phyloP scores from a whole-genome alignment of 257 asterid species.

The Forsythia viridissima region DNA sequence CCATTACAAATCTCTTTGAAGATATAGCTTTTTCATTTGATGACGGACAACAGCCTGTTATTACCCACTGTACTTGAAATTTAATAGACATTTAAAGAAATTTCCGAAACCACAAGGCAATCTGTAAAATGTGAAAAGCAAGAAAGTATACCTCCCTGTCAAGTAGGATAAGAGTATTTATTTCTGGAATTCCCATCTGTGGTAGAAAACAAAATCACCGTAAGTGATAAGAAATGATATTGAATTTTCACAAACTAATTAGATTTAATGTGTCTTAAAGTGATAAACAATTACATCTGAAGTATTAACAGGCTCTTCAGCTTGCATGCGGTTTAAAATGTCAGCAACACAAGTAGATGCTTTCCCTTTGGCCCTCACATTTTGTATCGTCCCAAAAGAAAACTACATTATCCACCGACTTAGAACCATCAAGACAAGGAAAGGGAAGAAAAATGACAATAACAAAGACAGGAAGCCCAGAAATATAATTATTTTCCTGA shows the following conservation, averaged over 20 bases:
- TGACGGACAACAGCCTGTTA: neutral
- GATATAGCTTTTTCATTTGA: neutral
- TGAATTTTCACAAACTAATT: neutral
- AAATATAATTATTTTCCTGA: slow-evolving; percentile 2
- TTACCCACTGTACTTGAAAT: neutral
- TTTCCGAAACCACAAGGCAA: neutral
- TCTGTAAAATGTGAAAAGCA: slow-evolving; percentile 1
- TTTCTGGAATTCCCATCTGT: slow-evolving; percentile 86
- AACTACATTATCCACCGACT: slow-evolving; percentile 52
- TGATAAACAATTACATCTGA: slow-evolving; percentile 57
- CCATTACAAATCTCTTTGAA: neutral
- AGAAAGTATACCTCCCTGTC: slow-evolving; percentile 78
- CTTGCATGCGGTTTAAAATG: slow-evolving; percentile 84
- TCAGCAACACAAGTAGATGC: slow-evolving; percentile 88
- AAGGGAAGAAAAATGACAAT: slow-evolving; percentile 2
- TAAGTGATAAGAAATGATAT: slow-evolving; percentile 15
- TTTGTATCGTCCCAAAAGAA: slow-evolving; percentile 87
- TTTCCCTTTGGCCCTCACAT: slow-evolving; percentile 95
- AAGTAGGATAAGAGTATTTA: slow-evolving; percentile 81
- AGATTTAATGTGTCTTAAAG: slow-evolving; percentile 6
- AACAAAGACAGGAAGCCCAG: neutral
- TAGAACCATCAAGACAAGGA: slow-evolving; percentile 15
- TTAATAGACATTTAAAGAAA: slow-evolving; percentile 8
- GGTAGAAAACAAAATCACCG: slow-evolving; percentile 15
- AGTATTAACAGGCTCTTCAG: slow-evolving; percentile 81